These are phyloP conservation scores for Aspergillus steynii DNA, from an alignment of 495 filamentous ascomycete species.

Conservation along the genomic window DNA sequence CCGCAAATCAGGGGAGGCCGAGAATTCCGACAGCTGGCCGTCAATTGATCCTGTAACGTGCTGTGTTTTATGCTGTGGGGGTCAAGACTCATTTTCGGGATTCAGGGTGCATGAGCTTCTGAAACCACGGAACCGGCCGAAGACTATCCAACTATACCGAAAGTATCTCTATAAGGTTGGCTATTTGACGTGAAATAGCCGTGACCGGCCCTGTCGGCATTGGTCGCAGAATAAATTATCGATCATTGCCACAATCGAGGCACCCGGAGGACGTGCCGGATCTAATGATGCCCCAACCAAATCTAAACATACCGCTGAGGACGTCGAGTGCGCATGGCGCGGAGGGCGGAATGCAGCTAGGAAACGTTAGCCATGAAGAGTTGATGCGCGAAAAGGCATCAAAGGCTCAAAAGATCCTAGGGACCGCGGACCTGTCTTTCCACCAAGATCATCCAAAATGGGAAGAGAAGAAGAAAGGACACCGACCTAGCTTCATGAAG, in stretches of 20 bases:
- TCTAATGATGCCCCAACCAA: constrained; percentile 19
- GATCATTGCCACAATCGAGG: neutral
- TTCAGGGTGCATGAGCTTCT: neutral
- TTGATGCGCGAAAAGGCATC: constrained; percentile 21
- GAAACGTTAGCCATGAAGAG: constrained; percentile 26
- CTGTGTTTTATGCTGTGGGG: neutral
- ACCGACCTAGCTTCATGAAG: constrained; percentile 32
- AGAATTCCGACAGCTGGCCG: neutral
- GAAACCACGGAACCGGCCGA: neutral
- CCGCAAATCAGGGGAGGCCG: neutral
- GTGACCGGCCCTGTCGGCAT: neutral
- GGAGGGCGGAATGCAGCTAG: constrained; percentile 11
- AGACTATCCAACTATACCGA: neutral
- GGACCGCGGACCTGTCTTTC: constrained; percentile 32
- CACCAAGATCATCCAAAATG: constrained; percentile 22
- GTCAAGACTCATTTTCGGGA: neutral
- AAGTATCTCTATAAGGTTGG: neutral
- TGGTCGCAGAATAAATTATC: neutral
- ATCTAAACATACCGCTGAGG: constrained; percentile 30
- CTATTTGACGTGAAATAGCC: neutral
- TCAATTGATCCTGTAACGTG: neutral
- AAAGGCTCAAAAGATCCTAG: constrained; percentile 43
- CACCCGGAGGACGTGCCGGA: neutral
- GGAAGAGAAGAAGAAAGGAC: constrained; percentile 23
- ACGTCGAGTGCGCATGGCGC: constrained; percentile 31